Evolutionary conservation across 148 eudicot species (phyloP), one percentile per base, ranked within the genome.

Genomic region (Chenopodium suecicum): DNA sequence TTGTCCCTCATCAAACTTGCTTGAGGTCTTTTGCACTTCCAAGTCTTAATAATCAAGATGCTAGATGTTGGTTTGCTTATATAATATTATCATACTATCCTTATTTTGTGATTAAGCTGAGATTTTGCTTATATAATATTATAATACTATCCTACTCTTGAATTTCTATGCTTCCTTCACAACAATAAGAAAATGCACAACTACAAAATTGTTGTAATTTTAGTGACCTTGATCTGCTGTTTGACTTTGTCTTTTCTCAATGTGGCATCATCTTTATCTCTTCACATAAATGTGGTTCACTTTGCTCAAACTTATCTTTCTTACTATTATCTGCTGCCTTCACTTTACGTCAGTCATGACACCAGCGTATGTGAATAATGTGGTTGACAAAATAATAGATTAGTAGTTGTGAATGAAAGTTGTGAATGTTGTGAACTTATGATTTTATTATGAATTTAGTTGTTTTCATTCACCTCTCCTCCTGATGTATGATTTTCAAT

Each of bases 401-500:
- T 41, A 32, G 16, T 16, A 16, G 27, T 46, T 44, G 6, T 2
- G 6, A 50, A 29, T 1, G 1, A 23, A 23, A 16, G 27, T 46
- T 44, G 6, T 2, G 6, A 50, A 29, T 1, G 1, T 58, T 13
- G 0, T 2, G 17, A 32, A 70, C 19, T 10, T 70, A 19, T 37
- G 25, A 20, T 1, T 70, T 70, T 70, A 37, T 37, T 19, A 69
- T 16, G n/a, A 27, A 29, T 22, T 78, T 44, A 58, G 29, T 17
- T 27, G n/a, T 12, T 41, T 58, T 17, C 34, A 17, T n/a, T 60
- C 13, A 44, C 29, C 46, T 77, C 58, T 66, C 58, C 12, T n/a
- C 34, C 78, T 83, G n/a, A 74, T 69, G 10, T 74, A 52, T 19
- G 41, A 9, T 78, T 37, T 78, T 69, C n/a, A 32, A 71, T 54